Evolutionary conservation across 768 basidiomycete genomes (phyloP).

Genomic region (Mycena kentingensis): DNA sequence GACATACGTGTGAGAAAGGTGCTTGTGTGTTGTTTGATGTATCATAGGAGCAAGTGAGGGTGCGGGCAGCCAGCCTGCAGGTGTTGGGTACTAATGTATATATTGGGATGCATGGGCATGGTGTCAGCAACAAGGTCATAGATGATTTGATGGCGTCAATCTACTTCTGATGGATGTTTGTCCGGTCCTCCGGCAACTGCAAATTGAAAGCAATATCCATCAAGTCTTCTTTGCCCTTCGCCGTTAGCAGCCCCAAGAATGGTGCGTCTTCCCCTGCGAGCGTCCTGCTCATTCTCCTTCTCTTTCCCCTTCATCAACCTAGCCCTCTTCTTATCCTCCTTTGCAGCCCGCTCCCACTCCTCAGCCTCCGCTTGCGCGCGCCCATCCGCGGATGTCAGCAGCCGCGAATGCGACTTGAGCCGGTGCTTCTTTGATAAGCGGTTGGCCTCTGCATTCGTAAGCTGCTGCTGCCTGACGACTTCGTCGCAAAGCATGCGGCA

Average conservation of each 20-base stretch:
- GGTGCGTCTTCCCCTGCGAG: background rate
- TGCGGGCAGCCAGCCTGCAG: no score
- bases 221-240: constrained; percentile 14
- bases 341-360: background rate
- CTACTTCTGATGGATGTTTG: no score
- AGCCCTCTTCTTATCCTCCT: background rate
- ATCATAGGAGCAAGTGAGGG: no score
- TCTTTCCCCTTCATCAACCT: background rate
- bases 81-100: no score
- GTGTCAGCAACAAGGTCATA: no score
- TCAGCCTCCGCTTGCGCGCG: background rate
- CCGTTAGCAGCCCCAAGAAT: constrained; percentile 1
- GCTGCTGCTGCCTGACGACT: background rate
- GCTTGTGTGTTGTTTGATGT: no score
- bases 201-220: constrained; percentile 6
- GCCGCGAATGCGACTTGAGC: constrained; percentile 2
- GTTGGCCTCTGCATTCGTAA: background rate
- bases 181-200: background rate
- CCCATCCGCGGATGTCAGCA: constrained; percentile 10
- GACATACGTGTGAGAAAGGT: no score
- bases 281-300: constrained; percentile 1
- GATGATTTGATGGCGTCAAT: no score
- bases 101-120: no score
- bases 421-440: background rate
- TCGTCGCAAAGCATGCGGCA: background rate